phyloP scores from a whole-genome alignment of 129 eudicot genomes.

The Chrysanthemum makinoi region DNA sequence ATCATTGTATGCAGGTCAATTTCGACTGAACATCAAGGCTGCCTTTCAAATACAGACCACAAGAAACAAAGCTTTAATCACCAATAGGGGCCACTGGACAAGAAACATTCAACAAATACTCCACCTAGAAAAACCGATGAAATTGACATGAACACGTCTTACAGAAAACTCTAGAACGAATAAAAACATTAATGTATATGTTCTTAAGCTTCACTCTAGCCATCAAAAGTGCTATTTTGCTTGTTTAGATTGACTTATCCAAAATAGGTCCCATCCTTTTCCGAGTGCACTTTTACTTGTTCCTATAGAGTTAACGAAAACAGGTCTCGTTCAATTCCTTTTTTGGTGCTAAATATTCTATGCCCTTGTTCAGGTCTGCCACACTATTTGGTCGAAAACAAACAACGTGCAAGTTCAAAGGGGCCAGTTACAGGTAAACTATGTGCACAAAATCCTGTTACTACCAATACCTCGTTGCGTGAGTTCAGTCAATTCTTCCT shows the following conservation, averaged over 20 bases:
- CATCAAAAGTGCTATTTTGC: conserved; percentile 18
- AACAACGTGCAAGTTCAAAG: conserved; percentile 7
- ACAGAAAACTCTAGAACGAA: neutral
- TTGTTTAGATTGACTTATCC: conserved; percentile 13
- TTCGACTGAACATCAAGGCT: neutral
- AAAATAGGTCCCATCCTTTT: conserved; percentile 11
- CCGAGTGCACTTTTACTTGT: neutral
- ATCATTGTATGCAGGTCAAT: neutral
- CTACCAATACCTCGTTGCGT: conserved; percentile 11
- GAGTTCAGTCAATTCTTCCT: conserved; percentile 11
- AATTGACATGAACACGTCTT: neutral
- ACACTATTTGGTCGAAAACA: conserved; percentile 3
- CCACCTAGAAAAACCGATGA: conserved; percentile 6
- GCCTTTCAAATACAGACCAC: conserved; percentile 18
- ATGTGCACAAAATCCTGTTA: conserved; percentile 24
- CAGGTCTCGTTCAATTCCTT: neutral
- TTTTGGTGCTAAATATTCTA: conserved; percentile 15
- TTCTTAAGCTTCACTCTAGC: neutral
- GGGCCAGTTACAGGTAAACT: neutral
- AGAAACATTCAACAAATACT: conserved; percentile 8
- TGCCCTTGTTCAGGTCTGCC: conserved; percentile 19
- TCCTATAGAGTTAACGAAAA: conserved; percentile 3
- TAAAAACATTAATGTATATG: neutral
- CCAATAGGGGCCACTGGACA: conserved; percentile 11
- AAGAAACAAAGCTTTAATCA: conserved; percentile 10